phyloP scores from a whole-genome alignment of 1,284 basidiomycete species.

The Coniferiporia sulphurascens region DNA sequence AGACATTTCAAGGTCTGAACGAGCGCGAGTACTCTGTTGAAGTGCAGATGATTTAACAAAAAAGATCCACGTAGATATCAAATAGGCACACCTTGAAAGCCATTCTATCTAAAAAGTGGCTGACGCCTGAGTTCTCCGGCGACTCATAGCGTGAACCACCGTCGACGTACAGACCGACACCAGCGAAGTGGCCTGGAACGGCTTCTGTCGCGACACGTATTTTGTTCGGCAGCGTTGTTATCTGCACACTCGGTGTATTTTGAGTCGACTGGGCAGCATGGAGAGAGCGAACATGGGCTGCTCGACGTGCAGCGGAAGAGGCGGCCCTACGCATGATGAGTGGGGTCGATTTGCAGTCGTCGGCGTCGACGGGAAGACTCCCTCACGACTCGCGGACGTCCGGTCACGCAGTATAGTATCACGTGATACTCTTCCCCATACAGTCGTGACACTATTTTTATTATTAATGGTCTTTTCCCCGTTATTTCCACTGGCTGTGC shows the following conservation, averaged over 20 bases:
- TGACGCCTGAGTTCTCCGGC: constrained; percentile 70
- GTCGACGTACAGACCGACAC: constrained; percentile 91
- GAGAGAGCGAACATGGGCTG: constrained; percentile 1
- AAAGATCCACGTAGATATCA: constrained; percentile 3
- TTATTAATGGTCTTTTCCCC: too few relatives aligned
- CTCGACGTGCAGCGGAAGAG: constrained; percentile 10
- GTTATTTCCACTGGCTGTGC: too few relatives aligned
- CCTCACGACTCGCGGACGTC: neutral
- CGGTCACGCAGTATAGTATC: too few relatives aligned
- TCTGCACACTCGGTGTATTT: constrained; percentile 36
- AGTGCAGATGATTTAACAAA: neutral
- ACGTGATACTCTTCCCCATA: too few relatives aligned
- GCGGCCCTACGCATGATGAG: constrained; percentile 13
- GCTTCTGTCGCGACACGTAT: constrained; percentile 89
- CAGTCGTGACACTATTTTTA: too few relatives aligned
- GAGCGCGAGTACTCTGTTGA: constrained; percentile 52
- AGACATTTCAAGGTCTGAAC: constrained; percentile 75
- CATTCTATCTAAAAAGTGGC: constrained; percentile 92
- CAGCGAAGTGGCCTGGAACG: constrained; percentile 92
- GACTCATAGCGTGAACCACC: constrained; percentile 93
- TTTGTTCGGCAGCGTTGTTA: constrained; percentile 90
- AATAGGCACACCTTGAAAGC: constrained; percentile 86
- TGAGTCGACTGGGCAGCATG: constrained; percentile 5
- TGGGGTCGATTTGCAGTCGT: neutral
- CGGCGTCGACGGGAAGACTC: neutral